Conservation (phyloP, 441 rosid genomes). For the Hura crepitans region DNA sequence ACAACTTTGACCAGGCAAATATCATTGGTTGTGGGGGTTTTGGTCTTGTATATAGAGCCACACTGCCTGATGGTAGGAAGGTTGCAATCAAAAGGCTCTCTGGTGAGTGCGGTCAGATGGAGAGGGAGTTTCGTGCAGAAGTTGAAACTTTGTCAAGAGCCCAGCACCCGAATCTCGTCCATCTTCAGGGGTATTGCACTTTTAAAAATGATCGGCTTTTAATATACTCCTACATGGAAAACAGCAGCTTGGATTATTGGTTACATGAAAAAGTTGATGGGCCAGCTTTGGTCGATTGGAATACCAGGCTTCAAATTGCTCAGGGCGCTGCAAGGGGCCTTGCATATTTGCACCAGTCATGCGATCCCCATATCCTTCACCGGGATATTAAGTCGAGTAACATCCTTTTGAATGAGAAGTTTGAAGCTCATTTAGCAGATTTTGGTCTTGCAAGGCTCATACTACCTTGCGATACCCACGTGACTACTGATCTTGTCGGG, state of each 20-base stretch:
- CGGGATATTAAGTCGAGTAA: constrained; percentile 89
- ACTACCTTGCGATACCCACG: constrained; percentile 79
- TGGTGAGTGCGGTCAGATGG: constrained; percentile 86
- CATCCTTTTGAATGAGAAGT: constrained; percentile 72
- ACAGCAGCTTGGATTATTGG: constrained; percentile 93
- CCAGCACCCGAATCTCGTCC: constrained; percentile 75
- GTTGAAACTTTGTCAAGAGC: constrained; percentile 89
- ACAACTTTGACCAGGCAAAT: constrained; percentile 74
- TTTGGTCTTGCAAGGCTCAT: constrained; percentile 82
- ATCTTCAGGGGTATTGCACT: constrained; percentile 83
- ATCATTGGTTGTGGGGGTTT: constrained; percentile 94
- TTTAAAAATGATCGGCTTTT: constrained; percentile 54
- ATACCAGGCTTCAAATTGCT: constrained; percentile 71
- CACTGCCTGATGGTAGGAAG: constrained; percentile 64
- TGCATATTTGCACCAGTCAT: constrained; percentile 79
- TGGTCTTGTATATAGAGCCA: constrained; percentile 82
- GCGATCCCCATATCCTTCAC: constrained; percentile 77
- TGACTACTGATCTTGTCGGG: constrained; percentile 87
- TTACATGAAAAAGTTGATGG: constrained; percentile 70
- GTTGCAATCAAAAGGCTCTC: constrained; percentile 85
- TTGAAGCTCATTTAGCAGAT: constrained; percentile 86
- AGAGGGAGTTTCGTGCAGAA: constrained; percentile 85
- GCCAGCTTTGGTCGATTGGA: constrained; percentile 63
- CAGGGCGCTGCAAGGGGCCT: constrained; percentile 77
- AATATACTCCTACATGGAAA: constrained; percentile 90